Evolutionary conservation across 108 stramenopile species (phyloP).

Genomic region (Cyclotella kingstonii): DNA sequence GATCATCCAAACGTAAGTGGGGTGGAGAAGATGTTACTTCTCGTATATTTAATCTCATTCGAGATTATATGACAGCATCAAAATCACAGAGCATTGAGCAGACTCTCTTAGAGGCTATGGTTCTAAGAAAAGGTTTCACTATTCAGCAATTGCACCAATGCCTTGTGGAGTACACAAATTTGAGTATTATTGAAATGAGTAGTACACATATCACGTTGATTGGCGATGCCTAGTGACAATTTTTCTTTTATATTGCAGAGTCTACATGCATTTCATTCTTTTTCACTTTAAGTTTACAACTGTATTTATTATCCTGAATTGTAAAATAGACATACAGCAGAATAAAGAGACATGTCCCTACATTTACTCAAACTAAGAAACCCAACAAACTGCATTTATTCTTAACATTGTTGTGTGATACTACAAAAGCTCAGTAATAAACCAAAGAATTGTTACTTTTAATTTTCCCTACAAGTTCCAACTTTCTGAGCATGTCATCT

Average conservation of each 20-base stretch:
- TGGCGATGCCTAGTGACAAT: not conserved
- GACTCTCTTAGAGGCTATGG: slow-evolving; percentile 78
- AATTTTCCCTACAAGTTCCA: not conserved
- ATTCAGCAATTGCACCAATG: slow-evolving; percentile 76
- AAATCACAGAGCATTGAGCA: slow-evolving; percentile 50
- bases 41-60: slow-evolving; percentile 73
- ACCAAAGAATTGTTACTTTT: not conserved
- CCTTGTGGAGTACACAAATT: slow-evolving; percentile 80
- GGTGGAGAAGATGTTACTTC: slow-evolving; percentile 73
- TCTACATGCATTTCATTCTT: too few relatives aligned
- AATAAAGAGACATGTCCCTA: too few relatives aligned
- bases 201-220: slow-evolving; percentile 9
- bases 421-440: not conserved
- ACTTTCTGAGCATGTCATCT: not conserved
- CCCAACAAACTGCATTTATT: too few relatives aligned
- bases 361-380: too few relatives aligned
- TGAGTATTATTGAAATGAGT: slow-evolving; percentile 10
- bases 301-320: too few relatives aligned
- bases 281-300: not conserved
- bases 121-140: slow-evolving; percentile 87
- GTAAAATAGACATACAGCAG: too few relatives aligned
- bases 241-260: too few relatives aligned
- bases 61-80: slow-evolving; percentile 63
- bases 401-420: not conserved
- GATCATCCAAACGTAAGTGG: slow-evolving; percentile 32